Evolutionary conservation across 2,329 filamentous ascomycete genomes (phyloP).

Genomic region (Aspergillus pseudotamarii): DNA sequence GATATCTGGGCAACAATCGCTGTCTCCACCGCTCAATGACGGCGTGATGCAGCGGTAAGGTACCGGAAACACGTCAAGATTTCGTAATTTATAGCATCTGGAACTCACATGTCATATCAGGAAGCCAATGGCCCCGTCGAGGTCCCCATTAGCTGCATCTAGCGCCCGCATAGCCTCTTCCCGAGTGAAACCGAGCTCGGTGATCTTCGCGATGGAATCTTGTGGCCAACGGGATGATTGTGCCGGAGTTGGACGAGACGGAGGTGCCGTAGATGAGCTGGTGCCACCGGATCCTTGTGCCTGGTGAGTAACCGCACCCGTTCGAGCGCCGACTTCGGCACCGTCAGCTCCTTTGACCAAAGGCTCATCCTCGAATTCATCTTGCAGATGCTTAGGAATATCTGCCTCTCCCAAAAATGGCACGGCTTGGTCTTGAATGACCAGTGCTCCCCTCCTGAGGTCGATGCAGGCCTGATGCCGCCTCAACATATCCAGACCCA

Average conservation of each 20-base stretch:
- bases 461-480: slow-evolving; percentile 93
- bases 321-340: slow-evolving; percentile 81
- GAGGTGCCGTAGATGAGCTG: slow-evolving; percentile 20
- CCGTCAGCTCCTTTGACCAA: slow-evolving; percentile 82
- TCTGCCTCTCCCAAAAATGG: slow-evolving; percentile 90
- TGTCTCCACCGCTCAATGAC: neutral
- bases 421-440: slow-evolving; percentile 87
- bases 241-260: slow-evolving; percentile 28
- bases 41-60: neutral
- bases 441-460: slow-evolving; percentile 77
- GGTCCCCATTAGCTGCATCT: slow-evolving; percentile 79
- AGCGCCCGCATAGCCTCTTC: slow-evolving; percentile 79
- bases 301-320: slow-evolving; percentile 64
- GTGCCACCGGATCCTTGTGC: slow-evolving; percentile 26
- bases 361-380: slow-evolving; percentile 77
- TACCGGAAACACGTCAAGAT: slow-evolving; percentile 2
- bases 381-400: slow-evolving; percentile 78
- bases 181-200: slow-evolving; percentile 74
- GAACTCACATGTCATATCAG: slow-evolving; percentile 55
- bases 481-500: slow-evolving; percentile 96
- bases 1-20: neutral
- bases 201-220: slow-evolving; percentile 73
- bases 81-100: slow-evolving; percentile 1
- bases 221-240: slow-evolving; percentile 51
- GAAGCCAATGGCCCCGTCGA: slow-evolving; percentile 84